Evolutionary conservation across 2,329 filamentous ascomycete genomes (phyloP).

Genomic region (Scedosporium apiospermum): DNA sequence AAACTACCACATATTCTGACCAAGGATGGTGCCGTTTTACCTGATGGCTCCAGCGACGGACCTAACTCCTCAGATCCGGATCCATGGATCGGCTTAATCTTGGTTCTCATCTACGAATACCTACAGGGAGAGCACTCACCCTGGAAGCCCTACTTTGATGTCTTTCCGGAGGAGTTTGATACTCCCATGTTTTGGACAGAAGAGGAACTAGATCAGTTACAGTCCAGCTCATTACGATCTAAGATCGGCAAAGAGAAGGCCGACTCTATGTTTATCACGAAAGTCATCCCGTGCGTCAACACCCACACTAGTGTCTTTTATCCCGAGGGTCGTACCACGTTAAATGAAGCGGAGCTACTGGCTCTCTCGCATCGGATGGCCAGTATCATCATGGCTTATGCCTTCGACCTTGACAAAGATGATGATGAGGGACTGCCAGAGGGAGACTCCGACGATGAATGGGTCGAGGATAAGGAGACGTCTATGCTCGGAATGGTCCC

Average conservation of each 20-base stretch:
- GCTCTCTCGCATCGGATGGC: constrained; percentile 67
- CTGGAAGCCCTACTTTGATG: constrained; percentile 71
- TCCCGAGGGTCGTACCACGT: constrained; percentile 19
- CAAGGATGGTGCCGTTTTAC: constrained; percentile 19
- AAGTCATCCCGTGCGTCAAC: constrained; percentile 42
- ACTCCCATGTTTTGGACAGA: constrained; percentile 85
- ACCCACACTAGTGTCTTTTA: constrained; percentile 36
- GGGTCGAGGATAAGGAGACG: constrained; percentile 53
- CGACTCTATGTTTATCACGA: constrained; percentile 54
- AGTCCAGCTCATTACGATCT: constrained; percentile 64
- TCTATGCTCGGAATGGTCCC: constrained; percentile 77
- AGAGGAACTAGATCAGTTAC: constrained; percentile 59
- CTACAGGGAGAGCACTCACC: constrained; percentile 47
- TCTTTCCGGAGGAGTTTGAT: constrained; percentile 65
- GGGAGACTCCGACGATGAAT: constrained; percentile 52
- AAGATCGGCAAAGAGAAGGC: constrained; percentile 70
- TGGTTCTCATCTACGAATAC: constrained; percentile 72
- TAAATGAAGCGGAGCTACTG: constrained; percentile 35
- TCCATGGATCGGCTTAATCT: constrained; percentile 53
- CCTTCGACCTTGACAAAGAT: constrained; percentile 65
- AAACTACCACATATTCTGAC: constrained; percentile 46
- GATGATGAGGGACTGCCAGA: constrained; percentile 46
- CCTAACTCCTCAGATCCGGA: constrained; percentile 30
- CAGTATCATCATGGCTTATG: constrained; percentile 85
- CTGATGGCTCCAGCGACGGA: constrained; percentile 25